phyloP scores from a whole-genome alignment of 2,329 filamentous ascomycete species.

The Leptographium lundbergii region DNA sequence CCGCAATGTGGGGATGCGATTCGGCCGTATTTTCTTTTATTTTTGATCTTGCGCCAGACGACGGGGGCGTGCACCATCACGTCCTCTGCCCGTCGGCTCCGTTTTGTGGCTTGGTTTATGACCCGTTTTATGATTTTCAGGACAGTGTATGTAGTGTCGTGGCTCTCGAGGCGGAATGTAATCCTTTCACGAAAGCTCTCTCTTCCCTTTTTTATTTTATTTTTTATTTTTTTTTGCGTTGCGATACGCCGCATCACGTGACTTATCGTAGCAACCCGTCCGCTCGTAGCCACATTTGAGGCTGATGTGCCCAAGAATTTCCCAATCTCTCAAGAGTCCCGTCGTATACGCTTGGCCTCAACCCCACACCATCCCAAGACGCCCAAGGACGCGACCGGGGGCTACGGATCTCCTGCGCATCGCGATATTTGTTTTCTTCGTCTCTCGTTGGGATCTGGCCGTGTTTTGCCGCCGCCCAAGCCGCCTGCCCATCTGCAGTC shows the following conservation, averaged over 20 bases:
- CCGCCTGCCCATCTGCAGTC: background rate
- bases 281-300: background rate
- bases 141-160: background rate
- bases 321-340: background rate
- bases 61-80: background rate
- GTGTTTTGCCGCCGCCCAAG: background rate
- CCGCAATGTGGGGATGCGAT: background rate
- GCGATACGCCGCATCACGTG: background rate
- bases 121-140: background rate
- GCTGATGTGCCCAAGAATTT: background rate
- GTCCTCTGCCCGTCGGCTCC: background rate
- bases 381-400: constrained; percentile 2
- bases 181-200: no score
- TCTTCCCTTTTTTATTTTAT: background rate
- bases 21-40: background rate
- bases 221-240: no score
- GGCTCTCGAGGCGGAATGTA: background rate
- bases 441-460: background rate
- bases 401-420: constrained; percentile 1
- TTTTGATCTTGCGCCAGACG: background rate
- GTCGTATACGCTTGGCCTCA: background rate
- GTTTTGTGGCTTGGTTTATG: background rate
- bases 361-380: constrained; percentile 2
- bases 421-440: background rate
- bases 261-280: background rate